Evolutionary conservation across 108 stramenopile species (phyloP), one percentile per base, ranked within the genome.

Genomic region (Asterionellopsis glacialis): DNA sequence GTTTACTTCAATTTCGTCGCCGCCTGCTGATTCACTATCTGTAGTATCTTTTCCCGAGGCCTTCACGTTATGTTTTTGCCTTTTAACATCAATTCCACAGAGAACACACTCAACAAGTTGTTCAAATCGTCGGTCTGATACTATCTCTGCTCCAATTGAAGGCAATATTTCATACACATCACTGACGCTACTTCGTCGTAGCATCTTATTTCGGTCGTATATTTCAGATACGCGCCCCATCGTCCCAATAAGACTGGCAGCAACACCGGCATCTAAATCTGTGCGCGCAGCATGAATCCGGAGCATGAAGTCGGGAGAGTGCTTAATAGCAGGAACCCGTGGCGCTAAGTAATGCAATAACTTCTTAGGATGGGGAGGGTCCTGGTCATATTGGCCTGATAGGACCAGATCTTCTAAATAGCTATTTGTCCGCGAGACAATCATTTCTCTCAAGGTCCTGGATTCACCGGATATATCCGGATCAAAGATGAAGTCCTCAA

Each of bases 101-200:
- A 77, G 48, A 27, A 80, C 68, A 54, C 83, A 84, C 54, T 84
- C 83, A 0, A 81, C 55, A 0, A 84, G 55, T 48, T 84, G 83
- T 67, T 81, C 79, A 59, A 84, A 79, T 28, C 83, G 75, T 16
- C 83, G 65, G 63, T 84, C 83, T 14, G 28, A 57, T 12, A 50
- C 41, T 27, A 84, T 48, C 3, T 77, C 75, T 5, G 43, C 27
- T 12, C 22, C 7, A 57, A 38, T 27, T 1, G 49, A 44, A 11
- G 28, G 14, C 33, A 33, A 33, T 5, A 47, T 41, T 15, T 58
- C 48, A 15, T 38, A 19, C n/a, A n/a, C 21, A 24, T 59, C 21
- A 11, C 21, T 63, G 24, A 23, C 58, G 1, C 27, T 45, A 26
- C 27, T 14, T n/a, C 7, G 1, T 15, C 24, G 1, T 14, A 42